A percentile compares a stretch with the other conserved stretches of the same genome.
Conservation (phyloP, 441 rosid genomes). For the Pelargonium fulgidum region DNA sequence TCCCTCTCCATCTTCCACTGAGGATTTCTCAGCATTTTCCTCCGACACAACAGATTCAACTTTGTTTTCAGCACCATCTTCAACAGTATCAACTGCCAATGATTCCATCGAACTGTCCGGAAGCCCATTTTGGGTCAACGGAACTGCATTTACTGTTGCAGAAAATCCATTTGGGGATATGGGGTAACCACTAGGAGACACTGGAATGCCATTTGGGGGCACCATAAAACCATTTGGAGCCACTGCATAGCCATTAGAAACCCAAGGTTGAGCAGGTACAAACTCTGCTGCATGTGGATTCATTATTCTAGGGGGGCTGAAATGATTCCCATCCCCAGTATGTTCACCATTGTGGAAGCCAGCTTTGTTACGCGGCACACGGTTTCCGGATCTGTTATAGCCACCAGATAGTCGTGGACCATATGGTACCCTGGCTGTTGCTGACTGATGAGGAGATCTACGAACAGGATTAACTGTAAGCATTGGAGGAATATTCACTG, state of each 20-base stretch:
- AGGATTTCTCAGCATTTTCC: slow-evolving; percentile 30
- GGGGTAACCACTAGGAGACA: slow-evolving; percentile 44
- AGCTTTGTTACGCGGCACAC: slow-evolving; percentile 51
- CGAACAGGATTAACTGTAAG: slow-evolving; percentile 59
- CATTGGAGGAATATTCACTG: slow-evolving; percentile 64
- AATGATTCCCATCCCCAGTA: slow-evolving; percentile 44
- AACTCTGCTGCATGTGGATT: slow-evolving; percentile 79
- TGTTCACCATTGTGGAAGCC: slow-evolving; percentile 45
- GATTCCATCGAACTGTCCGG: slow-evolving; percentile 38
- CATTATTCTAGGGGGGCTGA: slow-evolving; percentile 58
- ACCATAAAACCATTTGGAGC: slow-evolving; percentile 54
- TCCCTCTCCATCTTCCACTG: slow-evolving; percentile 32
- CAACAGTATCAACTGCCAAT: slow-evolving; percentile 25
- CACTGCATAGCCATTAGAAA: slow-evolving; percentile 66
- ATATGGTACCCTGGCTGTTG: slow-evolving; percentile 69
- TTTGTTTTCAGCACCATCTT: slow-evolving; percentile 36
- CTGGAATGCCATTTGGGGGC: slow-evolving; percentile 47
- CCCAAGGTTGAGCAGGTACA: slow-evolving; percentile 82
- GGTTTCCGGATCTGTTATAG: slow-evolving; percentile 58
- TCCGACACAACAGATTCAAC: slow-evolving; percentile 33
- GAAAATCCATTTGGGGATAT: slow-evolving; percentile 50
- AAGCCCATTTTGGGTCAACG: slow-evolving; percentile 45
- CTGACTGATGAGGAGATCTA: slow-evolving; percentile 77
- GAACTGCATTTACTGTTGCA: slow-evolving; percentile 28
- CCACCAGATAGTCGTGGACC: slow-evolving; percentile 84